Percentiles rank a stretch among this genome's conserved stretches.
These are phyloP conservation scores for Salix viminalis DNA, from an alignment of 345 rosid species.

Conservation along the genomic window DNA sequence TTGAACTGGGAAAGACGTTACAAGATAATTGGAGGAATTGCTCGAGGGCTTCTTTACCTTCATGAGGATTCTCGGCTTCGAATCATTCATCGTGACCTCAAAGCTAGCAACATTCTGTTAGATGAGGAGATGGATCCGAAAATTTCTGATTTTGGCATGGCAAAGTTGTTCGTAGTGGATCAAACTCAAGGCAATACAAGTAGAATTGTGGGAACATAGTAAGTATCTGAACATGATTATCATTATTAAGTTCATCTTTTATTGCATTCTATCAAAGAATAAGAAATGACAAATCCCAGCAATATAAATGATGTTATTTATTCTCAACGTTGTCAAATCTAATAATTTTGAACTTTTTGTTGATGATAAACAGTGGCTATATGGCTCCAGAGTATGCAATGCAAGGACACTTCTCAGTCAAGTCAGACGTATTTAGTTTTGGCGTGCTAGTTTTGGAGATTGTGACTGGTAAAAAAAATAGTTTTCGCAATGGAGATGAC, in stretches of 20 bases:
- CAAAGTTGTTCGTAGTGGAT: conserved; percentile 1
- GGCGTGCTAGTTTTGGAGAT: conserved; percentile 21
- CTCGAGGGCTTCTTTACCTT: conserved; percentile 11
- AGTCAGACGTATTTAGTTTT: background rate
- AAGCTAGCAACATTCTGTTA: no score
- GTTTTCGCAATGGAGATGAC: conserved; percentile 14
- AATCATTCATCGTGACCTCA: background rate
- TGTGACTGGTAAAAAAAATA: conserved; percentile 37
- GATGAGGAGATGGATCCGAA: no score
- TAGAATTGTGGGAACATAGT: conserved; percentile 14
- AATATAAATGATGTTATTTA: no score
- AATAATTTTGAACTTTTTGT: background rate
- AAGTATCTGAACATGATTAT: background rate
- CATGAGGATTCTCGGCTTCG: conserved; percentile 9
- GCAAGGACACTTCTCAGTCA: conserved; percentile 10
- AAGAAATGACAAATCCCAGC: no score
- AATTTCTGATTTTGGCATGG: conserved; percentile 1
- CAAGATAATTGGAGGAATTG: conserved; percentile 13
- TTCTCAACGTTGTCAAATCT: no score
- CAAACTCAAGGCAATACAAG: conserved; percentile 9
- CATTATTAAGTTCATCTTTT: background rate
- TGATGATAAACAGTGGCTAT: conserved; percentile 32
- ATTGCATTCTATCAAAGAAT: no score
- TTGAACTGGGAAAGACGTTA: conserved; percentile 10
- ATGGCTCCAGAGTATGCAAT: conserved; percentile 43